A percentile compares a stretch with the other conserved stretches of the same genome.
Evolutionary conservation across 768 basidiomycete genomes (phyloP).

Genomic region (Lactarius psammicola): DNA sequence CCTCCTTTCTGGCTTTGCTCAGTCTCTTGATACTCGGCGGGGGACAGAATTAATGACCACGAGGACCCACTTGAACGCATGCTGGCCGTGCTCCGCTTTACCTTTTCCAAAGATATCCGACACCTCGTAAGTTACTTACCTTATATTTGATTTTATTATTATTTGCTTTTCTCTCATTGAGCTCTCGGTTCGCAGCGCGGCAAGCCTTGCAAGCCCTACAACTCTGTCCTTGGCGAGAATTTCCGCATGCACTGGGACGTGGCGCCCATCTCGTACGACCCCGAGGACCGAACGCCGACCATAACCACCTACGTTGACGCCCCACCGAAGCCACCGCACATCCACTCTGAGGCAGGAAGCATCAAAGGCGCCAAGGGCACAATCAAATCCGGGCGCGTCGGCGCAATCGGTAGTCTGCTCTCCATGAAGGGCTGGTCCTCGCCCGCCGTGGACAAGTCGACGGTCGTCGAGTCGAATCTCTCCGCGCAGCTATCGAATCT

Average conservation of each 20-base stretch:
- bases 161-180: slow-evolving; percentile 1
- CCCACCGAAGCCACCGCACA: slow-evolving; percentile 30
- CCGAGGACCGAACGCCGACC: slow-evolving; percentile 47
- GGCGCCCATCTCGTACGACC: slow-evolving; percentile 54
- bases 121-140: slow-evolving; percentile 62
- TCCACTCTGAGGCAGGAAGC: slow-evolving; percentile 48
- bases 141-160: neutral
- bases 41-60: slow-evolving; percentile 81
- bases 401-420: slow-evolving; percentile 56
- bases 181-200: slow-evolving; percentile 56
- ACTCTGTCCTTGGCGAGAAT: slow-evolving; percentile 84
- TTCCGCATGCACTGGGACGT: slow-evolving; percentile 89
- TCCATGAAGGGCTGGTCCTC: slow-evolving; percentile 42
- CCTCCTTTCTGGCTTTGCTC: slow-evolving; percentile 3
- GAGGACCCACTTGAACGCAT: slow-evolving; percentile 92
- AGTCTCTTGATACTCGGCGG: neutral
- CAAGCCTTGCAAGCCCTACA: slow-evolving; percentile 92
- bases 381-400: slow-evolving; percentile 52
- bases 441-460: slow-evolving; percentile 40
- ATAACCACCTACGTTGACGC: slow-evolving; percentile 41
- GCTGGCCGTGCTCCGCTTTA: slow-evolving; percentile 85
- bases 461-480: slow-evolving; percentile 46
- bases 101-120: slow-evolving; percentile 92
- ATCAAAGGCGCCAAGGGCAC: slow-evolving; percentile 52
- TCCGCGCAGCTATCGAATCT: slow-evolving; percentile 61